Conservation (phyloP, 768 basidiomycete genomes). For the Candolleomyces aberdarensis region DNA sequence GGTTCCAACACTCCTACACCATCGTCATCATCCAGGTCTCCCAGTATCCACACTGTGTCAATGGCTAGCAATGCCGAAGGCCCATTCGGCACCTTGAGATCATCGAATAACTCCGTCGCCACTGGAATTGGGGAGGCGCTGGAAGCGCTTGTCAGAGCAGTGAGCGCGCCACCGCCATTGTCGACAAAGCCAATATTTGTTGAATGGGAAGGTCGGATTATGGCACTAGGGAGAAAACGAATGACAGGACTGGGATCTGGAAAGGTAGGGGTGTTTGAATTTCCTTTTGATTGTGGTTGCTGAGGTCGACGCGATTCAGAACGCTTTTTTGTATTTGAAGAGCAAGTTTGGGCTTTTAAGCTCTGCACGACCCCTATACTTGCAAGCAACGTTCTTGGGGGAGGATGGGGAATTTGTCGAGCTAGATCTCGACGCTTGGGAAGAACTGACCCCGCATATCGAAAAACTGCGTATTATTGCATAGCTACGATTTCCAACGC, state of each 20-base stretch:
- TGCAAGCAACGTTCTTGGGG: slow-evolving; percentile 25
- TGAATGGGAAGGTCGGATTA: slow-evolving; percentile 26
- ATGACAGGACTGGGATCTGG: slow-evolving; percentile 23
- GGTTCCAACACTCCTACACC: not conserved
- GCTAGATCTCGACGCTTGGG: slow-evolving; percentile 37
- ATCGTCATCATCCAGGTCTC: not conserved
- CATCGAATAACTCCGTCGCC: slow-evolving; percentile 25
- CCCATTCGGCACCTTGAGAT: slow-evolving; percentile 15
- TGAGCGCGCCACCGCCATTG: slow-evolving; percentile 13
- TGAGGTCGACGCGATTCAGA: slow-evolving; percentile 15
- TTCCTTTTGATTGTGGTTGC: not conserved
- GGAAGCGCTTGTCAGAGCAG: slow-evolving; percentile 21
- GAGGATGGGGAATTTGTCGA: slow-evolving; percentile 25
- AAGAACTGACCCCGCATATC: slow-evolving; percentile 30
- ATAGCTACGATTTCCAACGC: not conserved
- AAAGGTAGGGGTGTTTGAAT: slow-evolving; percentile 20
- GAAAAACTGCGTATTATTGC: slow-evolving; percentile 23
- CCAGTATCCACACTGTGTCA: slow-evolving; percentile 10
- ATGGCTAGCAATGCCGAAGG: slow-evolving; percentile 8
- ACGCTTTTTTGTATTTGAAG: slow-evolving; percentile 33
- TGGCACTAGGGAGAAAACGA: slow-evolving; percentile 32
- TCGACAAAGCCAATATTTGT: slow-evolving; percentile 28
- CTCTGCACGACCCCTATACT: slow-evolving; percentile 22
- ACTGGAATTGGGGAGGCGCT: slow-evolving; percentile 32
- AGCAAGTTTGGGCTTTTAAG: slow-evolving; percentile 34